Evolutionary conservation across 148 eudicot genomes (phyloP), one percentile per base, ranked within the genome.

Genomic region (Rhododendron henanense): DNA sequence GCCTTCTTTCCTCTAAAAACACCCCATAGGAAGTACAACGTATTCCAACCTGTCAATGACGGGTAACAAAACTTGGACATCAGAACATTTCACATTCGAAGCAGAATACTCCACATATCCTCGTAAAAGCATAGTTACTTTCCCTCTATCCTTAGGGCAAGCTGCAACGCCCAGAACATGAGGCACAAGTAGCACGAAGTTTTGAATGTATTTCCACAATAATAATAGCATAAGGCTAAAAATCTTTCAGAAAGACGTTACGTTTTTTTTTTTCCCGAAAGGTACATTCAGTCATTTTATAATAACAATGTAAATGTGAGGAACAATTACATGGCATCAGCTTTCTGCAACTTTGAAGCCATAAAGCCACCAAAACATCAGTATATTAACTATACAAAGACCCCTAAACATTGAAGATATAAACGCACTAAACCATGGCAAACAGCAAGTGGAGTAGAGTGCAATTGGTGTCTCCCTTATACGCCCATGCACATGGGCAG

Each of bases 1-100:
- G 59, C 87, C 79, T 79, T 94, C 90, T 91, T 92, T 81, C 92
- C 96, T 87, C 94, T 92, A 81, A 96, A 93, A 39, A 96, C 95
- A 55, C 97, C 99, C 99, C 99, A 96, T 57, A 96, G 90, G 87
- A 93, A 96, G 86, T 90, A 93, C 83, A 96, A 74, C 86, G 83
- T 90, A 90, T 96, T 96, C 99, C 99, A 96, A 89, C 99, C 99
- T 96, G 94, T 86, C 85, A 81, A 80, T 53, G 67, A 78, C 2
- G 48, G 77, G 50, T 57, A 48, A 65, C 45, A 76, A 81, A 86
- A 83, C 48, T 84, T 37, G 19, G 14, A 71, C 75, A 69, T 69
- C 31, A 37, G 33, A 76, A 57, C 19, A 16, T 37, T 84, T 14
- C 47, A 35, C 14, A 84, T 57, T 21, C 63, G 14, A 57, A 82